Base-by-base conservation (phyloP, 148 eudicot genomes). In the Rhododendron kiyosumense region DNA sequence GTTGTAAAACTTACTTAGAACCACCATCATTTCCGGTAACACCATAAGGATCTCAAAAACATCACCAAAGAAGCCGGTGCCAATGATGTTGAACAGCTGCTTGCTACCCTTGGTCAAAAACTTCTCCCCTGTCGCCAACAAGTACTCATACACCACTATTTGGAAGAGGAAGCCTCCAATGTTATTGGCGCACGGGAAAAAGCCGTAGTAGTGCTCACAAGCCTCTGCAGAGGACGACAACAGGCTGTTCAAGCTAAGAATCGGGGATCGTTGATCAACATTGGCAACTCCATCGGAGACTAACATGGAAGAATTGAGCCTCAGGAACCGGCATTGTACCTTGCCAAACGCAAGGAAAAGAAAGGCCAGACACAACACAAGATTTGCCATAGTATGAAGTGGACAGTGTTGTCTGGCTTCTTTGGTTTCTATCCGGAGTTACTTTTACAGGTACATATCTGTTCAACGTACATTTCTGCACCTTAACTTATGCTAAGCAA, bases 181-280 rank as follows among this genome's bases (percentile, higher is more conserved):
- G 77, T 85, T 90, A 30, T 90, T 88, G 74, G 92, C 92, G 83
- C 92, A 90, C 5, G 92, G 92, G 12, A 88, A 49, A 84, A 90
- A 90, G 12, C 90, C 90, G 17, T 88, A 90, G 8, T 30, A 79
- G 57, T 81, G 90, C 22, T 20, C 20, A 43, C 91, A 90, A 5
- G 3, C 32, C 3, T 43, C 61, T 6, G 63, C 8, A 1, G 79
- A 26, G 8, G 86, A 79, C 22, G 65, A 71, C 17, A 46, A 43
- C 78, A 26, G 15, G 1, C 61, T 30, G 7, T 52, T 75, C 24
- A 46, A 52, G 22, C 74, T 32, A 24, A 57, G 74, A 38, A 41
- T 17, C 20, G 73, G 15, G 26, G 82, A 48, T 48, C 12, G 22
- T 65, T 45, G 7, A 3, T 57, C 84, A 30, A 41, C 81, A 38